These are phyloP conservation scores for Solanum pennellii DNA, from an alignment of 257 asterid species.

Conservation along the genomic window DNA sequence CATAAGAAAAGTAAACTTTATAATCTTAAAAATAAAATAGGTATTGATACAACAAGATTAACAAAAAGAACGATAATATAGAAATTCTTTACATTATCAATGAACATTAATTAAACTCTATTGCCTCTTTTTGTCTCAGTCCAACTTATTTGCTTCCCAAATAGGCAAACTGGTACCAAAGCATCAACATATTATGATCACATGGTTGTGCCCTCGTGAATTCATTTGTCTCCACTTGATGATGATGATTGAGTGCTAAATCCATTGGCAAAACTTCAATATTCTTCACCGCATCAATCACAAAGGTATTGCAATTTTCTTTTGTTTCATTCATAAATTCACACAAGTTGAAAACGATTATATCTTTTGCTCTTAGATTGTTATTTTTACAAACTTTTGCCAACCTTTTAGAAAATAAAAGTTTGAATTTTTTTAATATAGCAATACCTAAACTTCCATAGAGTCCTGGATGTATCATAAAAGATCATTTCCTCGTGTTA, in stretches of 20 bases:
- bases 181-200: background rate
- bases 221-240: background rate
- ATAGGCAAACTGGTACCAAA: background rate
- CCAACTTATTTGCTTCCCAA: background rate
- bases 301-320: background rate
- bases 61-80: background rate
- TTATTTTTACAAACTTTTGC: constrained; percentile 50
- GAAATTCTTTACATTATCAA: too few relatives aligned
- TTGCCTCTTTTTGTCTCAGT: background rate
- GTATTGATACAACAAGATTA: background rate
- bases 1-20: background rate
- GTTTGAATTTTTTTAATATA: constrained; percentile 32
- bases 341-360: constrained; percentile 16
- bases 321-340: background rate
- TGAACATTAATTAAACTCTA: background rate
- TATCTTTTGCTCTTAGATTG: constrained; percentile 34
- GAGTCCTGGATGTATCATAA: constrained; percentile 7
- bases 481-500: constrained; percentile 33
- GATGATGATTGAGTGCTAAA: background rate
- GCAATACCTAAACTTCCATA: constrained; percentile 31
- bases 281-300: background rate
- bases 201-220: background rate
- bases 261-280: background rate
- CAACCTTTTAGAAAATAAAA: constrained; percentile 56
- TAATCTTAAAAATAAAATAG: too few relatives aligned